Evolutionary conservation across 2,329 filamentous ascomycete genomes (phyloP).

Genomic region (Nothophaeocryptopus gaeumannii): DNA sequence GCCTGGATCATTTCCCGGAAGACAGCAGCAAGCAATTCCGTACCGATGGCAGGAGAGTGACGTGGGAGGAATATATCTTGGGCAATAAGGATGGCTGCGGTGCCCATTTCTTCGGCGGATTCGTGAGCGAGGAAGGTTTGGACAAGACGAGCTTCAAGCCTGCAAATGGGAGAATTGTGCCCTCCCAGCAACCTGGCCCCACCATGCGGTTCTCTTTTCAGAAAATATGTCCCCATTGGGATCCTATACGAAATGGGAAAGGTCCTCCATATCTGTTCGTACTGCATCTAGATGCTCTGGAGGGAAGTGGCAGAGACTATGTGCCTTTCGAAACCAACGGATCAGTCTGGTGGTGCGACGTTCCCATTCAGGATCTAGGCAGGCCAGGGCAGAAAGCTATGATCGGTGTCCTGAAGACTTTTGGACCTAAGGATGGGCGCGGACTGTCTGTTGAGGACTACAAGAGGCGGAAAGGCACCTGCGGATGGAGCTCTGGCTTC

Average conservation of each 20-base stretch:
- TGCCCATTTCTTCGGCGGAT: slow-evolving; percentile 47
- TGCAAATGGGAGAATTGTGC: slow-evolving; percentile 56
- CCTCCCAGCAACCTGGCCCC: slow-evolving; percentile 49
- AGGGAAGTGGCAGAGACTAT: slow-evolving; percentile 60
- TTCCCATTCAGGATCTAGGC: slow-evolving; percentile 63
- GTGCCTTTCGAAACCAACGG: slow-evolving; percentile 70
- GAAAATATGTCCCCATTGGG: slow-evolving; percentile 80
- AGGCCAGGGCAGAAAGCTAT: slow-evolving; percentile 64
- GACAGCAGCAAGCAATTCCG: slow-evolving; percentile 70
- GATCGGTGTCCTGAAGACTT: slow-evolving; percentile 60
- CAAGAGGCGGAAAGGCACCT: slow-evolving; percentile 46
- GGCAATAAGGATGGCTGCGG: slow-evolving; percentile 53
- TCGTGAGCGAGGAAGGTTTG: slow-evolving; percentile 51
- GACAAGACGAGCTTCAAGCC: slow-evolving; percentile 62
- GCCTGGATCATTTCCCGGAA: slow-evolving; percentile 72
- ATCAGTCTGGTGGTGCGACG: slow-evolving; percentile 79
- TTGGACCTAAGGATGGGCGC: slow-evolving; percentile 50
- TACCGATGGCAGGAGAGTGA: slow-evolving; percentile 62
- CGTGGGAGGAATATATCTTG: slow-evolving; percentile 80
- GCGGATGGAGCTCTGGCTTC: slow-evolving; percentile 49
- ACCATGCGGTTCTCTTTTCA: slow-evolving; percentile 70
- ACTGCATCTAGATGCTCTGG: slow-evolving; percentile 62
- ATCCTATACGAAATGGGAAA: slow-evolving; percentile 63
- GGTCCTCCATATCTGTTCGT: slow-evolving; percentile 68
- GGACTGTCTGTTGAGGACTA: slow-evolving; percentile 53